phyloP scores from a whole-genome alignment of 2,329 filamentous ascomycete genomes.

The Graphilbum ipis-grandicollis region DNA sequence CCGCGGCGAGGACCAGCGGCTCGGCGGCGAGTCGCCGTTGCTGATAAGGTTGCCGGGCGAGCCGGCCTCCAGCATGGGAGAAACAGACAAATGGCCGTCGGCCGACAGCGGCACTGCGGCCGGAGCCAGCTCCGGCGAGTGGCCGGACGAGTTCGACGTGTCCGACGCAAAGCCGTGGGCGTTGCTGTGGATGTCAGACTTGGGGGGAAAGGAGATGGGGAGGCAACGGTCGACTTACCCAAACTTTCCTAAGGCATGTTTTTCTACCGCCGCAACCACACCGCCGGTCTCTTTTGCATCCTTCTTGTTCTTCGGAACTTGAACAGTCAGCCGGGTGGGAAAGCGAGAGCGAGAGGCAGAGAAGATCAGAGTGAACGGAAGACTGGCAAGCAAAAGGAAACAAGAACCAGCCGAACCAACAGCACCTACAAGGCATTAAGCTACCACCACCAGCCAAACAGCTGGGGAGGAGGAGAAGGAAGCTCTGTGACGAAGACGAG shows the following conservation, averaged over 20 bases:
- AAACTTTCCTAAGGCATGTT: slow-evolving; percentile 33
- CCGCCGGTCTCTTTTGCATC: slow-evolving; percentile 35
- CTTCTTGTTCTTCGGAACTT: slow-evolving; percentile 30
- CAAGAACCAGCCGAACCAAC: neutral
- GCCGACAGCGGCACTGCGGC: slow-evolving; percentile 17
- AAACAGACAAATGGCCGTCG: slow-evolving; percentile 25
- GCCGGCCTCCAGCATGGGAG: slow-evolving; percentile 29
- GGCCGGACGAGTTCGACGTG: slow-evolving; percentile 22
- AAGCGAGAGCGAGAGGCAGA: no score
- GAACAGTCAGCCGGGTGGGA: neutral
- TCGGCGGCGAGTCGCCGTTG: slow-evolving; percentile 33
- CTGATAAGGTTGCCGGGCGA: slow-evolving; percentile 37
- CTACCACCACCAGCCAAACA: slow-evolving; percentile 7
- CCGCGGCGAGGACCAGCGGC: slow-evolving; percentile 29
- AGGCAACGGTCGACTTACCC: slow-evolving; percentile 29
- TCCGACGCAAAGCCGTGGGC: slow-evolving; percentile 20
- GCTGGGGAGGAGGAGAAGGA: slow-evolving; percentile 3
- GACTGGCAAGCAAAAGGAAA: no score
- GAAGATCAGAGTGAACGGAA: no score
- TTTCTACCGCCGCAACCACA: slow-evolving; percentile 35
- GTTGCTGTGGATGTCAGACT: slow-evolving; percentile 10
- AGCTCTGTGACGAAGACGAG: neutral
- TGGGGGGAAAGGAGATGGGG: slow-evolving; percentile 7
- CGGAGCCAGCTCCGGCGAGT: slow-evolving; percentile 29
- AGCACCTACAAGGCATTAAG: slow-evolving; percentile 10